Conservation (phyloP, 179 eudicot species). For the Beta macrorhiza region DNA sequence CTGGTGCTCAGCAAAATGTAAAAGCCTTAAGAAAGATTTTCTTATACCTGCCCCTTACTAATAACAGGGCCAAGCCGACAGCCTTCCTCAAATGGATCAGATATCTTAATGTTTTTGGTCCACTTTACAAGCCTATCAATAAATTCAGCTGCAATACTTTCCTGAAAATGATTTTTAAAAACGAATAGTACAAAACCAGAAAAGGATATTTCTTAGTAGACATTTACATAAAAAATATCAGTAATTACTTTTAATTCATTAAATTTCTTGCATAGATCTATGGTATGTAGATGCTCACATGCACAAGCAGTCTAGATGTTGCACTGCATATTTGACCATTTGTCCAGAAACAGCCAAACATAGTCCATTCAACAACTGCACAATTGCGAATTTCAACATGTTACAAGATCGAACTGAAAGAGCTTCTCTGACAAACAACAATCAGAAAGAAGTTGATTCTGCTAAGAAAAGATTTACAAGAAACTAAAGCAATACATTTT, state of each 20-base stretch:
- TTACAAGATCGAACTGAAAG: conserved; percentile 4
- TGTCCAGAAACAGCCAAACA: conserved; percentile 97
- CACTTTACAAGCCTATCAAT: conserved; percentile 79
- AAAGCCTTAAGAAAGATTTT: conserved; percentile 3
- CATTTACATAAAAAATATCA: background rate
- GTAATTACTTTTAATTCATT: background rate
- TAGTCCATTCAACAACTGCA: conserved; percentile 95
- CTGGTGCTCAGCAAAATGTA: background rate
- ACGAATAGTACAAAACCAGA: background rate
- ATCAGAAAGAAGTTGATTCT: conserved; percentile 1
- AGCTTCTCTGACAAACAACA: background rate
- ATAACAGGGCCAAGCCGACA: conserved; percentile 95
- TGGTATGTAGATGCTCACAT: conserved; percentile 42
- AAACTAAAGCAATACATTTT: background rate
- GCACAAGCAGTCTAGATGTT: conserved; percentile 90
- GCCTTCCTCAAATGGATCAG: conserved; percentile 96
- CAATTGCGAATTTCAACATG: conserved; percentile 13
- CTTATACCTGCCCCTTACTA: conserved; percentile 77
- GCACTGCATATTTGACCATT: conserved; percentile 99
- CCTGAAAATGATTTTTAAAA: conserved; percentile 44
- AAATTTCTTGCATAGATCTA: background rate
- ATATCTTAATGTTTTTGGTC: conserved; percentile 80
- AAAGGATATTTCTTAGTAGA: background rate
- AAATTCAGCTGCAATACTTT: conserved; percentile 77
- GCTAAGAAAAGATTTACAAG: background rate